Percentiles rank a stretch among this genome's conserved stretches.
Conservation (phyloP, 495 filamentous ascomycete genomes). For the Elasticomyces elasticus region DNA sequence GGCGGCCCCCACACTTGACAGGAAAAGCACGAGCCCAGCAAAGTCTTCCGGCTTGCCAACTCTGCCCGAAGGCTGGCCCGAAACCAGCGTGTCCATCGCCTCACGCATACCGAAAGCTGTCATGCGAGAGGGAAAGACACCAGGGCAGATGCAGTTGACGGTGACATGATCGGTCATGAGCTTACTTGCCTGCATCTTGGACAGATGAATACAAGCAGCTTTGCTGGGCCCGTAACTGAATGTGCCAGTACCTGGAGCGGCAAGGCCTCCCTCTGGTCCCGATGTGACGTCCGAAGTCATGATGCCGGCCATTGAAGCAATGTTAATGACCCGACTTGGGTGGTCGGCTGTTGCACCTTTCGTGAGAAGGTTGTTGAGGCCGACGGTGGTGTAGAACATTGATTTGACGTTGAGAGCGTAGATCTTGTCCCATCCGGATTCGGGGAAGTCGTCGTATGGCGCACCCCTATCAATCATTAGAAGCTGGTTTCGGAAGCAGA, state of each 20-base stretch:
- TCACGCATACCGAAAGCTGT: slow-evolving; percentile 27
- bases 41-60: slow-evolving; percentile 32
- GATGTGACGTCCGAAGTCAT: slow-evolving; percentile 30
- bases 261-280: slow-evolving; percentile 25
- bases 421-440: slow-evolving; percentile 31
- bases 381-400: slow-evolving; percentile 29
- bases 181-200: slow-evolving; percentile 31
- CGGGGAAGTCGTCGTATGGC: slow-evolving; percentile 31
- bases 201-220: slow-evolving; percentile 32
- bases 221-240: slow-evolving; percentile 31
- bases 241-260: slow-evolving; percentile 26
- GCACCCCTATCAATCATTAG: slow-evolving; percentile 19
- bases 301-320: slow-evolving; percentile 31
- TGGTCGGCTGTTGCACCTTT: slow-evolving; percentile 28
- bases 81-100: slow-evolving; percentile 26
- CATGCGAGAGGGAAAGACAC: slow-evolving; percentile 32
- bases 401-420: slow-evolving; percentile 32
- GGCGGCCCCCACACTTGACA: slow-evolving; percentile 22
- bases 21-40: slow-evolving; percentile 28
- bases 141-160: slow-evolving; percentile 31
- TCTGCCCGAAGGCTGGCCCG: slow-evolving; percentile 28
- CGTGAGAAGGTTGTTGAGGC: slow-evolving; percentile 22
- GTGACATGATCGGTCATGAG: slow-evolving; percentile 30
- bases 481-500: not conserved
- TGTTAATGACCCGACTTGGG: slow-evolving; percentile 29